Conservation (phyloP, 257 asterid species). For the Buddleja alternifolia region DNA sequence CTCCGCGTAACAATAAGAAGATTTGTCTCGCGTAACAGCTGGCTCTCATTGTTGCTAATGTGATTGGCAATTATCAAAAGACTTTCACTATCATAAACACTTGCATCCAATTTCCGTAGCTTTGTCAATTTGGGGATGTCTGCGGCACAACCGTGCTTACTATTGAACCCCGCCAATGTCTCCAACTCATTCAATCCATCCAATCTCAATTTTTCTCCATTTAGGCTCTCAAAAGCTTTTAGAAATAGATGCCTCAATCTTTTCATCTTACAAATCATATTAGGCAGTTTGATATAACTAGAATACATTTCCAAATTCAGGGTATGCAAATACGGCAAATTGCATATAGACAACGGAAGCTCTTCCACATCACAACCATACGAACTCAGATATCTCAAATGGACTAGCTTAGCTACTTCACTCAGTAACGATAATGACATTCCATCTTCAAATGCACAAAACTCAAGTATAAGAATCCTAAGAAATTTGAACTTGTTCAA, state of each 20-base stretch:
- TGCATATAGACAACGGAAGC: constrained; percentile 10
- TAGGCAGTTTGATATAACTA: no score
- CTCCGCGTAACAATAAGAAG: background rate
- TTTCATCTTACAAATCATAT: no score
- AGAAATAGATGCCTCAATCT: no score
- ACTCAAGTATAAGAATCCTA: background rate
- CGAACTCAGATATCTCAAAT: constrained; percentile 24
- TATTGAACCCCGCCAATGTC: no score
- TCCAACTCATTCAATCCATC: no score
- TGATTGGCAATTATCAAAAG: background rate
- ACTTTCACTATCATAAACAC: background rate
- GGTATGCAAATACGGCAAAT: constrained; percentile 11
- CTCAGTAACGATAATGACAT: background rate
- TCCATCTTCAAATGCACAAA: background rate
- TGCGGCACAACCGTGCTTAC: no score
- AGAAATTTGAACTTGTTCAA: no score
- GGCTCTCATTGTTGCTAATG: no score
- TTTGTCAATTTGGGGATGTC: constrained; percentile 1
- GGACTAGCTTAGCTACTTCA: background rate
- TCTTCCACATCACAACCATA: background rate
- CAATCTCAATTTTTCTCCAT: no score
- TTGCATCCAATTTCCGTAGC: background rate
- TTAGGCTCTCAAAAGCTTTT: no score
- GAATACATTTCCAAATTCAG: background rate
- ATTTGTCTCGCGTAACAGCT: background rate